These are phyloP conservation scores for Venturiaceae sp. DNA, from an alignment of 2,329 filamentous ascomycete genomes.

Conservation along the genomic window DNA sequence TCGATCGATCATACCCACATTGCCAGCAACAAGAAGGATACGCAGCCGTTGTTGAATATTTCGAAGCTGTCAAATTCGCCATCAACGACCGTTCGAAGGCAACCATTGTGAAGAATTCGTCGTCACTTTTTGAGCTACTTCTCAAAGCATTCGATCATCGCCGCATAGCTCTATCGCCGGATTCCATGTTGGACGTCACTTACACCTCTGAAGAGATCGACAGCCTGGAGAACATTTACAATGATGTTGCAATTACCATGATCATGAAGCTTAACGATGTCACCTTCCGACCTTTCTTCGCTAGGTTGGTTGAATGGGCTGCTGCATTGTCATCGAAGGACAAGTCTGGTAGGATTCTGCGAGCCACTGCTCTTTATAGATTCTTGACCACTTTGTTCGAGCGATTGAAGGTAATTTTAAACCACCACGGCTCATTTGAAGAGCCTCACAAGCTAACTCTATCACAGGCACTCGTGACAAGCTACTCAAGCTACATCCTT, in stretches of 20 bases:
- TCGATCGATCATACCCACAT: slow-evolving; percentile 62
- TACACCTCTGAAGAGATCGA: slow-evolving; percentile 39
- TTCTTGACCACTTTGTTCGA: slow-evolving; percentile 76
- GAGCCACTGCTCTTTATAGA: slow-evolving; percentile 68
- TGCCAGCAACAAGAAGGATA: slow-evolving; percentile 51
- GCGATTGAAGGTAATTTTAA: slow-evolving; percentile 55
- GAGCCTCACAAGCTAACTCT: slow-evolving; percentile 8
- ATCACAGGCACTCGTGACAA: slow-evolving; percentile 70
- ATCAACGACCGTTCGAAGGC: slow-evolving; percentile 73
- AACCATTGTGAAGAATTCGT: slow-evolving; percentile 64
- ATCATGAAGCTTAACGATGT: slow-evolving; percentile 95
- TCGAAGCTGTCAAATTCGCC: slow-evolving; percentile 59
- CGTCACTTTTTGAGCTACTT: slow-evolving; percentile 54
- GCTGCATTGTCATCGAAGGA: slow-evolving; percentile 54
- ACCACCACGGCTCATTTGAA: slow-evolving; percentile 10
- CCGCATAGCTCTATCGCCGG: slow-evolving; percentile 31
- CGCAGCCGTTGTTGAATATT: slow-evolving; percentile 57
- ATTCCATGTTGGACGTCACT: slow-evolving; percentile 30
- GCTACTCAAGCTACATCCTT: slow-evolving; percentile 77
- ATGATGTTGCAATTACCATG: slow-evolving; percentile 73
- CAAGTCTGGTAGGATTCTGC: slow-evolving; percentile 44
- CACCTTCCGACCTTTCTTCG: slow-evolving; percentile 85
- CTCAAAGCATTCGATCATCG: slow-evolving; percentile 54
- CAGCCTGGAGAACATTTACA: slow-evolving; percentile 54
- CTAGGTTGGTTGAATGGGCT: slow-evolving; percentile 76